Percentiles rank a stretch among this genome's conserved stretches.
Evolutionary conservation across 2,329 filamentous ascomycete species (phyloP).

Genomic region (Mycosphaerelloides madeirae): DNA sequence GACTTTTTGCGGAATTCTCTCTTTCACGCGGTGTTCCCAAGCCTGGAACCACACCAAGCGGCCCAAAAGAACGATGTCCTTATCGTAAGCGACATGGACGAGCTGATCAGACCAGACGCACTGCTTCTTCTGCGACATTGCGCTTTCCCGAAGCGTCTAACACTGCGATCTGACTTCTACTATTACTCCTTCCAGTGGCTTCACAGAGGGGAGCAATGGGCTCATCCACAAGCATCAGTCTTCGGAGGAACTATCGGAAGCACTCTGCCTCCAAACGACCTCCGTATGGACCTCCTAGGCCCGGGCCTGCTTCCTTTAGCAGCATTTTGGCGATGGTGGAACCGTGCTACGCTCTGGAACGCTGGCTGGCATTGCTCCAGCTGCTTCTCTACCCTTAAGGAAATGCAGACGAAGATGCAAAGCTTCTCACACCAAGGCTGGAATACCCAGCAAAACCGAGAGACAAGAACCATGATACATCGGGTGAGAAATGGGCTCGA

Average conservation of each 20-base stretch:
- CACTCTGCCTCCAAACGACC: conserved; percentile 52
- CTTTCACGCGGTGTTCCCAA: conserved; percentile 53
- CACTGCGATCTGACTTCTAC: conserved; percentile 27
- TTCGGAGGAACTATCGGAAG: conserved; percentile 43
- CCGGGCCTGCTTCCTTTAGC: conserved; percentile 12
- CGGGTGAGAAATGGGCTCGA: conserved; percentile 51
- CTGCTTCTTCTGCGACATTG: conserved; percentile 25
- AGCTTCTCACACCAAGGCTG: conserved; percentile 53
- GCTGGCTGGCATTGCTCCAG: conserved; percentile 60
- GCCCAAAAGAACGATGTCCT: conserved; percentile 50
- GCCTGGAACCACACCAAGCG: conserved; percentile 39
- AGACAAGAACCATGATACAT: conserved; percentile 47
- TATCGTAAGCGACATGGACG: conserved; percentile 58
- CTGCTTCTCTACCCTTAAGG: conserved; percentile 54
- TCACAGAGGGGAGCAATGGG: conserved; percentile 42
- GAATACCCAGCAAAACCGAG: conserved; percentile 48
- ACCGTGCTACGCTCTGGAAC: conserved; percentile 46
- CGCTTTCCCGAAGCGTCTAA: conserved; percentile 24
- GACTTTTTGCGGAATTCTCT: conserved; percentile 54
- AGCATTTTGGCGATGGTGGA: conserved; percentile 24
- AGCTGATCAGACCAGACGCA: conserved; percentile 45
- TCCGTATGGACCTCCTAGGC: conserved; percentile 43
- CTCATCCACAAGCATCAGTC: conserved; percentile 57
- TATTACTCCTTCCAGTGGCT: conserved; percentile 31
- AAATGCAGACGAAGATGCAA: conserved; percentile 53